Evolutionary conservation across 176 grass and related monocot genomes (phyloP).

Genomic region (Guadua angustifolia): DNA sequence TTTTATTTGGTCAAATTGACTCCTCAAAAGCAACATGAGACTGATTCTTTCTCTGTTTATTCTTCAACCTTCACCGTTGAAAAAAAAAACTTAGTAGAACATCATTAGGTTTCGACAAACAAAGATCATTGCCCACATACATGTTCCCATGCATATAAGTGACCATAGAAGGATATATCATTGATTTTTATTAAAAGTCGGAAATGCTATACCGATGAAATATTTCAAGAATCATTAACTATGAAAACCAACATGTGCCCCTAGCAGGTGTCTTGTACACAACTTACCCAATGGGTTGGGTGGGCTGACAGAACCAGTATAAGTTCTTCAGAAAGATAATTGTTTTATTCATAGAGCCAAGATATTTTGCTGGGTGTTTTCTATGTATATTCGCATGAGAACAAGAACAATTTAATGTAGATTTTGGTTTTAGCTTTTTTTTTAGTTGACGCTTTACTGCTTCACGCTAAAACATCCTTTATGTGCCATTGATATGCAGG

Average conservation of each 20-base stretch:
- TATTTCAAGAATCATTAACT: neutral
- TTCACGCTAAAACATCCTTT: constrained; percentile 14
- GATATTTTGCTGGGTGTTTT: neutral
- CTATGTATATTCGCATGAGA: neutral
- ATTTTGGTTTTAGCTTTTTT: neutral
- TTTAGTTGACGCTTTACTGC: neutral
- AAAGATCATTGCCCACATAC: neutral
- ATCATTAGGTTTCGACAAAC: neutral
- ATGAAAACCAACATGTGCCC: neutral
- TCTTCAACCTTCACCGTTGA: neutral
- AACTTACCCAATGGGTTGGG: neutral
- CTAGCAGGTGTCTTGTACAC: neutral
- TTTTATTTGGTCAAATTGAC: constrained; percentile 15
- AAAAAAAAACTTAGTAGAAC: neutral
- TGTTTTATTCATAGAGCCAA: neutral
- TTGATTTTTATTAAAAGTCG: neutral
- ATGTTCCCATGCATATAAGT: neutral
- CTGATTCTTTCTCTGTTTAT: neutral
- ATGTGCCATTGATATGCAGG: constrained; percentile 37
- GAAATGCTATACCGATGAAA: neutral
- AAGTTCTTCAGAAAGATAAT: neutral
- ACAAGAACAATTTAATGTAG: neutral
- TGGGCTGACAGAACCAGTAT: neutral
- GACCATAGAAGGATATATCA: neutral
- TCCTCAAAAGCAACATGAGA: neutral